Evolutionary conservation across 495 filamentous ascomycete genomes (phyloP).

Genomic region (Thermothielavioides terrestris): DNA sequence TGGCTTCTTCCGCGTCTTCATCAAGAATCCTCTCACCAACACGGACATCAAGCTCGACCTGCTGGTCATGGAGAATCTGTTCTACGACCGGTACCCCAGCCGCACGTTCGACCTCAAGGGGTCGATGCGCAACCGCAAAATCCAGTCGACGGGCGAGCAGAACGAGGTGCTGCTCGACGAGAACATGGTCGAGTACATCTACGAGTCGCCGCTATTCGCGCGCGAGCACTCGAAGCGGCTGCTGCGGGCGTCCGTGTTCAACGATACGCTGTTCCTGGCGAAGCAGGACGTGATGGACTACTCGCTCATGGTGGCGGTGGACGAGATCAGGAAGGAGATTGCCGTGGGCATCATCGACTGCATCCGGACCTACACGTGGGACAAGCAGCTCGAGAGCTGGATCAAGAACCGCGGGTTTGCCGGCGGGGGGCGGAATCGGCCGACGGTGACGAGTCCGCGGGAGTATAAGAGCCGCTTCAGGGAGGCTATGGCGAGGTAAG

Average conservation of each 20-base stretch:
- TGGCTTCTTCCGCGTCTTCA: conserved; percentile 93
- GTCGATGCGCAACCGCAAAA: conserved; percentile 95
- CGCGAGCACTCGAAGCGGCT: conserved; percentile 89
- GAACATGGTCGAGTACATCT: conserved; percentile 99
- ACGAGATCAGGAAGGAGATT: conserved; percentile 79
- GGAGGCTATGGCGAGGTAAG: conserved; percentile 93
- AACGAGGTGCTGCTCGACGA: conserved; percentile 96
- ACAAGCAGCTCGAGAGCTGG: conserved; percentile 98
- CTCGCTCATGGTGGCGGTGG: conserved; percentile 94
- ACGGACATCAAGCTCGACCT: conserved; percentile 93
- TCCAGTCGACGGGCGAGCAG: conserved; percentile 86
- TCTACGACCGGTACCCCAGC: conserved; percentile 86
- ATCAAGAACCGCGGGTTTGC: conserved; percentile 92
- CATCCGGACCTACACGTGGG: conserved; percentile 98
- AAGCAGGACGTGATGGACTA: conserved; percentile 99
- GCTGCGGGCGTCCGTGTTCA: conserved; percentile 81
- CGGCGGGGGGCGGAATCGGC: conserved; percentile 75
- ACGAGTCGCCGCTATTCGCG: conserved; percentile 89
- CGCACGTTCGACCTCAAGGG: conserved; percentile 98
- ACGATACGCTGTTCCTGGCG: conserved; percentile 89
- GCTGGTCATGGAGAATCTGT: conserved; percentile 96
- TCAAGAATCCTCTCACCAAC: conserved; percentile 88
- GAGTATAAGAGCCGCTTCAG: conserved; percentile 95
- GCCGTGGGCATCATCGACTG: conserved; percentile 98
- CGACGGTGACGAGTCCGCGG: conserved; percentile 93